Evolutionary conservation across 441 rosid species (phyloP), one percentile per base, ranked within the genome.

Genomic region (Erysimum pusillum): DNA sequence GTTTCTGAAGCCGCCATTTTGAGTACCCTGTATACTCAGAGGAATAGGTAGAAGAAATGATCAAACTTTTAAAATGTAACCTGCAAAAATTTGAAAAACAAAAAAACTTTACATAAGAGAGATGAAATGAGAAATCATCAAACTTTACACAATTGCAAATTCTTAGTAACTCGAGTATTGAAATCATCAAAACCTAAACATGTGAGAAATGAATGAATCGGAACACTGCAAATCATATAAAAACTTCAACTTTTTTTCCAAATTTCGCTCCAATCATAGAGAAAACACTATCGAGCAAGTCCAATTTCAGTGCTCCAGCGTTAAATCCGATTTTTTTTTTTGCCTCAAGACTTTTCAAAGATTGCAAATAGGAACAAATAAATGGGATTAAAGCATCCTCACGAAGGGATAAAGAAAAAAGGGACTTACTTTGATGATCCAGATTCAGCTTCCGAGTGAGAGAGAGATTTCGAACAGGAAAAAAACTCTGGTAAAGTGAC

Each of bases 1-100:
- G 85, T 81, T 69, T 83, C 82, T 48, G 83, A 63, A 80, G 86
- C 66, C 18, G 88, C 87, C 89, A 90, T 87, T 57, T 38, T 54
- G 20, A 15, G 56, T 63, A 63, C 13, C 42, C 31, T 39, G 44
- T 57, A 79, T 13, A 32, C 58, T 6, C 35, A 41, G 15, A 25
- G 38, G 9, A 20, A 18, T 51, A 5, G 57, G 25, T 54, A 20
- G 32, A 38, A 48, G 12, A 57, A 57, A 1, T 31, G 28, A 38
- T 7, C 18, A 35, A 63, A 34, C 35, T 62, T 70, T 5, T 59
- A 66, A n/a, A 34, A 18, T 18, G 25, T 25, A 65, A 0, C n/a
- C 74, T 66, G 73, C 32, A 15, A 60, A 44, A 12, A 41, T 9
- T n/a, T 3, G 13, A 38, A 36, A 68, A 75, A 63, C 9, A 34